Conservation (phyloP, 2,329 filamentous ascomycete species). For the Aureobasidium sp. region DNA sequence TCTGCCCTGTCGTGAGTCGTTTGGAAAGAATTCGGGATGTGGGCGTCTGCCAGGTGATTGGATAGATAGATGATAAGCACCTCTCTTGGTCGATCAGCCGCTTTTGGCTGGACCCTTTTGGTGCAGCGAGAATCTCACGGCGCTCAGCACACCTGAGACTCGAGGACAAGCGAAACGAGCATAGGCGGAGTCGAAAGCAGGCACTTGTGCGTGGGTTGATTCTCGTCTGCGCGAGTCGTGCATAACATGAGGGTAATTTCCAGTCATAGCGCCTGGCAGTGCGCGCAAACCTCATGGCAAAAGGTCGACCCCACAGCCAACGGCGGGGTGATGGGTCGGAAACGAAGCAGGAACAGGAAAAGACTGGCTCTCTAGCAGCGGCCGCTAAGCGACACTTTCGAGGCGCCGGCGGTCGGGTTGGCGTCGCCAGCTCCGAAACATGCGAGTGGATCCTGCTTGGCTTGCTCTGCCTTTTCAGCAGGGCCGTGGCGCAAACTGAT, state of each 20-base stretch:
- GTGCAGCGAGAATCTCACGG: background rate
- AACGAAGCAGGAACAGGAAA: constrained; percentile 16
- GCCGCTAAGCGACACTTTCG: constrained; percentile 15
- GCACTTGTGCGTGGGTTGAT: background rate
- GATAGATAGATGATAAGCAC: constrained; percentile 7
- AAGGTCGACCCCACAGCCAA: constrained; percentile 11
- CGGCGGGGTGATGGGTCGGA: constrained; percentile 15
- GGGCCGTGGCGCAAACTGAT: constrained; percentile 14
- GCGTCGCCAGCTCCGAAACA: constrained; percentile 14
- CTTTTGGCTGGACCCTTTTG: constrained; percentile 9
- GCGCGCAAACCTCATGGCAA: constrained; percentile 16
- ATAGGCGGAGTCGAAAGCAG: background rate
- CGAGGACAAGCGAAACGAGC: constrained; percentile 1
- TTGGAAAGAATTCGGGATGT: background rate
- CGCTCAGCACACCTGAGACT: background rate
- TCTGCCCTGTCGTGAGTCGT: background rate
- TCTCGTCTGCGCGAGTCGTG: constrained; percentile 13
- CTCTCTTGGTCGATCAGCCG: constrained; percentile 11
- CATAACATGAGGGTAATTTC: constrained; percentile 3
- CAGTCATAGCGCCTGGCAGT: constrained; percentile 10
- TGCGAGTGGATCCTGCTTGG: constrained; percentile 12
- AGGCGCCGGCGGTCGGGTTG: constrained; percentile 10
- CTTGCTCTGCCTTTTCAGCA: constrained; percentile 2
- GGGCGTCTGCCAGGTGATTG: constrained; percentile 3
- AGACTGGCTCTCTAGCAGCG: background rate